A percentile compares a stretch with the other conserved stretches of the same genome.
Conservation (phyloP, 1,284 basidiomycete genomes). For the Wolfiporia cocos region DNA sequence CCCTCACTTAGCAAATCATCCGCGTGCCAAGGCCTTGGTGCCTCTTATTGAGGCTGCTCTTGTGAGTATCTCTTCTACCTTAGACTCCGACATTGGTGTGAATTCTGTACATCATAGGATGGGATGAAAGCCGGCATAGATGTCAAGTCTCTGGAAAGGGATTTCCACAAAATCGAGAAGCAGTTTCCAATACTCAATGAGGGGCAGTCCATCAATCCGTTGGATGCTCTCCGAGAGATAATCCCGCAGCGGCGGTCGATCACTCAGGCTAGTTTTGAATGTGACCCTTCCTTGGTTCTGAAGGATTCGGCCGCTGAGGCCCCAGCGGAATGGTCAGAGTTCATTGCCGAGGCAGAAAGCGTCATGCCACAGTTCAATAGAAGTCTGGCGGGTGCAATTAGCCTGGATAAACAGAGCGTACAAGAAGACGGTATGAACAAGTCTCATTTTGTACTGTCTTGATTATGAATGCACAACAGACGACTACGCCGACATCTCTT, state of each 20-base stretch:
- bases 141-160: slow-evolving; percentile 5
- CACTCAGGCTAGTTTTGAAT: not conserved
- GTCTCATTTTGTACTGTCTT: too few relatives aligned
- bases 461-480: too few relatives aligned
- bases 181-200: not conserved
- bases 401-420: too few relatives aligned
- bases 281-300: slow-evolving; percentile 11
- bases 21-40: slow-evolving; percentile 6
- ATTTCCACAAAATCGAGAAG: slow-evolving; percentile 3
- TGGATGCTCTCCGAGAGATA: slow-evolving; percentile 13
- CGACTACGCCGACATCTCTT: too few relatives aligned
- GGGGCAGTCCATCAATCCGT: slow-evolving; percentile 5
- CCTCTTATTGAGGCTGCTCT: slow-evolving; percentile 16
- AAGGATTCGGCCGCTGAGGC: not conserved
- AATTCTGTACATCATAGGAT: slow-evolving; percentile 11
- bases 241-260: slow-evolving; percentile 7
- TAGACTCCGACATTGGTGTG: too few relatives aligned
- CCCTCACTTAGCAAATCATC: slow-evolving; percentile 10
- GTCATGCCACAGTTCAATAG: too few relatives aligned
- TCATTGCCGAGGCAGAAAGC: too few relatives aligned
- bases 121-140: slow-evolving; percentile 16
- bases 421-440: too few relatives aligned
- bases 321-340: too few relatives aligned
- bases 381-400: too few relatives aligned
- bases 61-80: slow-evolving; percentile 3